Evolutionary conservation across 257 asterid species (phyloP).

Genomic region (Scutellaria barbata): DNA sequence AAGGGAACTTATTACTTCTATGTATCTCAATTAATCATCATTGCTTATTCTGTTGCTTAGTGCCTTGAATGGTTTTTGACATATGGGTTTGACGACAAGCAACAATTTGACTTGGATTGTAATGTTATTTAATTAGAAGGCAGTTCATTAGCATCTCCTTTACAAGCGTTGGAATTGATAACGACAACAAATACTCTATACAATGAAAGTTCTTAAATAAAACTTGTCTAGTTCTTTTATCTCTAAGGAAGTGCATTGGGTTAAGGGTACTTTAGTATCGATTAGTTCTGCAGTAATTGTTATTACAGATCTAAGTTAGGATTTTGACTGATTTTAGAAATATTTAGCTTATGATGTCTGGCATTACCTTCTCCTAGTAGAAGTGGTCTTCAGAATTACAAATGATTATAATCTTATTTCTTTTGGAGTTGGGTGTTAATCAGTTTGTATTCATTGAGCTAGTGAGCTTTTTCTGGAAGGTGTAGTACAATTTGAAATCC

Average conservation of each 20-base stretch:
- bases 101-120: constrained; percentile 14
- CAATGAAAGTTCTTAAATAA: neutral
- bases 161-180: neutral
- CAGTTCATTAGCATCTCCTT: neutral
- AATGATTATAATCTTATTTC: neutral
- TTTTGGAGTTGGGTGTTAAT: constrained; percentile 5
- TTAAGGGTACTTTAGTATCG: neutral
- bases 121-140: neutral
- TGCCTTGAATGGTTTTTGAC: neutral
- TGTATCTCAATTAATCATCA: constrained; percentile 14
- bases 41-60: constrained; percentile 20
- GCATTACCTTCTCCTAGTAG: neutral
- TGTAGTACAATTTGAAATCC: constrained; percentile 18
- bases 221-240: constrained; percentile 3
- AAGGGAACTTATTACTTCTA: constrained; percentile 27
- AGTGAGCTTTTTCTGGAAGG: constrained; percentile 16
- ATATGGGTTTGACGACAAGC: constrained; percentile 3
- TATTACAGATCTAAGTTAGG: neutral
- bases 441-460: neutral
- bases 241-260: constrained; percentile 13
- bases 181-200: constrained; percentile 2
- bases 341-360: neutral
- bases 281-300: neutral
- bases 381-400: neutral
- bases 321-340: neutral